These are phyloP conservation scores for Eucalyptus fibrosa DNA, from an alignment of 345 rosid genomes.

Conservation along the genomic window DNA sequence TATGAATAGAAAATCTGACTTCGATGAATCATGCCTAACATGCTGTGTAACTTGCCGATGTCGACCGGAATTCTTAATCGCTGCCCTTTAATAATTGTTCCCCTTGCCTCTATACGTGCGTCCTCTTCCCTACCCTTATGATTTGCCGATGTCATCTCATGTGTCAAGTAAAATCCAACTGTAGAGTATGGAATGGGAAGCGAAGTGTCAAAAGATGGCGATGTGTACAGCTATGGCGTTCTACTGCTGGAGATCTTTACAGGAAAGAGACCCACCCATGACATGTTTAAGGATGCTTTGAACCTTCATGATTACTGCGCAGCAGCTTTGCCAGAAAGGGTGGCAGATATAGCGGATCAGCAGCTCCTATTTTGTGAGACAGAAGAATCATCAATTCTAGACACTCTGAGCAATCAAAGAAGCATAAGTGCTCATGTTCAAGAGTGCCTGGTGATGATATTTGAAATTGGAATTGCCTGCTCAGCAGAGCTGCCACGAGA, in stretches of 20 bases:
- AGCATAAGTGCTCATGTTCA: neutral
- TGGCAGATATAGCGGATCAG: neutral
- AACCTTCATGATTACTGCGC: neutral
- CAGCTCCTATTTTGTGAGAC: neutral
- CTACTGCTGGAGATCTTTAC: neutral
- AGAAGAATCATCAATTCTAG: neutral
- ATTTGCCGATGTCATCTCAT: too few relatives aligned
- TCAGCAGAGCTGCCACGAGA: neutral
- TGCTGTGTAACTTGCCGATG: rapidly evolving
- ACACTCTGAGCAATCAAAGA: neutral
- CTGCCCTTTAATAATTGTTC: too few relatives aligned
- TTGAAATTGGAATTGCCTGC: neutral
- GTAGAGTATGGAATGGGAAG: constrained; percentile 3
- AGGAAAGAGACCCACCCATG: neutral
- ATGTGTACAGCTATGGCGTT: neutral
- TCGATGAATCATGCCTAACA: too few relatives aligned
- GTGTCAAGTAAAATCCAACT: neutral
- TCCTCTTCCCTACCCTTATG: neutral
- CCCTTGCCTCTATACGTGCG: neutral
- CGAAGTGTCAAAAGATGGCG: neutral
- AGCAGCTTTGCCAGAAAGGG: neutral
- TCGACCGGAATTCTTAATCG: too few relatives aligned
- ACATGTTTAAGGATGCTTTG: neutral
- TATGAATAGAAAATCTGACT: too few relatives aligned
- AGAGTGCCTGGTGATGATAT: neutral